phyloP scores from a whole-genome alignment of 1,284 basidiomycete species.

The Ganoderma sinense region DNA sequence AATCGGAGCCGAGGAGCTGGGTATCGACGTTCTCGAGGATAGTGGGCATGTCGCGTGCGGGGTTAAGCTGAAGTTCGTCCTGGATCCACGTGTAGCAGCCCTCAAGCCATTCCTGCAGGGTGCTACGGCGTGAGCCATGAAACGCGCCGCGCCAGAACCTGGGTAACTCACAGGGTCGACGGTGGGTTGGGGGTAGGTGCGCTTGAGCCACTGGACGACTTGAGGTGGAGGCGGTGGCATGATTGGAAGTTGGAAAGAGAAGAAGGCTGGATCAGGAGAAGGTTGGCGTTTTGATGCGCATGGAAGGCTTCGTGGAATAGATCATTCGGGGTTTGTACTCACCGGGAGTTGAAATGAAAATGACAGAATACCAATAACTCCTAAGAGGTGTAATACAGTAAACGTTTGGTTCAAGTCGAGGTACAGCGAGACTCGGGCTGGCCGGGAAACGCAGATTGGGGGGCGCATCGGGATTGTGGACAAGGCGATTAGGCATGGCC shows the following conservation, averaged over 20 bases:
- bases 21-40: conserved; percentile 60
- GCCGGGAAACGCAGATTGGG: background rate
- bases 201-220: conserved; percentile 53
- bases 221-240: conserved; percentile 38
- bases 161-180: conserved; percentile 59
- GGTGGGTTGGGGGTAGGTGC: conserved; percentile 58
- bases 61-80: conserved; percentile 54
- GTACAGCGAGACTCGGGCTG: background rate
- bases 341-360: conserved; percentile 4
- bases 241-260: conserved; percentile 3
- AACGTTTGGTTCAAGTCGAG: background rate
- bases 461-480: background rate
- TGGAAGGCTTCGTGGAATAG: conserved; percentile 1
- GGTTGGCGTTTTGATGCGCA: conserved; percentile 2
- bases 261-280: conserved; percentile 1
- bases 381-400: background rate
- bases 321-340: conserved; percentile 6
- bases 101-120: conserved; percentile 72
- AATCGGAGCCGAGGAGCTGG: conserved; percentile 76
- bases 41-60: conserved; percentile 51
- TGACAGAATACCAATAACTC: background rate
- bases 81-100: conserved; percentile 73
- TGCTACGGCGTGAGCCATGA: background rate
- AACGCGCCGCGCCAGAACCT: background rate
- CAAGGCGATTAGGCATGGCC: background rate